Evolutionary conservation across 495 filamentous ascomycete genomes (phyloP).

Genomic region (Daldinia bambusicola): DNA sequence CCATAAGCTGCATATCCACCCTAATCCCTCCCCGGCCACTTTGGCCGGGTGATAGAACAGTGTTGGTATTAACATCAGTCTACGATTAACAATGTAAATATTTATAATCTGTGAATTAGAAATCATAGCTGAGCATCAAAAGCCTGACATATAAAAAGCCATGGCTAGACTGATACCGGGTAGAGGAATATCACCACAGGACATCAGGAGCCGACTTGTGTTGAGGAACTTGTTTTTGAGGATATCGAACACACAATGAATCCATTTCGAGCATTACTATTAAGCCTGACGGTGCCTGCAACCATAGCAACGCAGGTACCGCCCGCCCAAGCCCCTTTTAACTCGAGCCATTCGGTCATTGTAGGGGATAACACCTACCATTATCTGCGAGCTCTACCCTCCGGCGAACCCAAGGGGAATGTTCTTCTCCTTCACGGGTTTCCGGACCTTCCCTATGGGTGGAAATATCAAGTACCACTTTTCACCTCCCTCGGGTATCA

Average conservation of each 20-base stretch:
- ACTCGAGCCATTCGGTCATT: constrained; percentile 22
- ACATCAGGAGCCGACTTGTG: background rate
- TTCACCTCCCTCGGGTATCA: constrained; percentile 1
- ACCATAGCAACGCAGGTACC: background rate
- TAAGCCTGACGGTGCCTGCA: background rate
- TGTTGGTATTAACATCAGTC: background rate
- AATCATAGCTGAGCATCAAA: background rate
- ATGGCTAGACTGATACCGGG: background rate
- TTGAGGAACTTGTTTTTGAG: background rate
- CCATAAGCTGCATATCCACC: background rate
- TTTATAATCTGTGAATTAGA: background rate
- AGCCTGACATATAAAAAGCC: background rate
- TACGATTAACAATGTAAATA: background rate
- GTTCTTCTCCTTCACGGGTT: constrained; percentile 65
- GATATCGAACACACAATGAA: background rate
- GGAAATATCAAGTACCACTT: constrained; percentile 80
- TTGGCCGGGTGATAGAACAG: background rate
- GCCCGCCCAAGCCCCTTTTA: background rate
- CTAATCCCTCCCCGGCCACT: background rate
- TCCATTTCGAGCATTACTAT: background rate
- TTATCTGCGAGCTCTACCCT: constrained; percentile 72
- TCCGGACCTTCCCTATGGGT: constrained; percentile 73
- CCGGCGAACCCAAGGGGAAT: constrained; percentile 51
- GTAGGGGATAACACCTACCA: constrained; percentile 60
- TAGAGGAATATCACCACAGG: background rate